These are phyloP conservation scores for Metschnikowia anglica DNA, from an alignment of 805 yeast species.

Conservation along the genomic window DNA sequence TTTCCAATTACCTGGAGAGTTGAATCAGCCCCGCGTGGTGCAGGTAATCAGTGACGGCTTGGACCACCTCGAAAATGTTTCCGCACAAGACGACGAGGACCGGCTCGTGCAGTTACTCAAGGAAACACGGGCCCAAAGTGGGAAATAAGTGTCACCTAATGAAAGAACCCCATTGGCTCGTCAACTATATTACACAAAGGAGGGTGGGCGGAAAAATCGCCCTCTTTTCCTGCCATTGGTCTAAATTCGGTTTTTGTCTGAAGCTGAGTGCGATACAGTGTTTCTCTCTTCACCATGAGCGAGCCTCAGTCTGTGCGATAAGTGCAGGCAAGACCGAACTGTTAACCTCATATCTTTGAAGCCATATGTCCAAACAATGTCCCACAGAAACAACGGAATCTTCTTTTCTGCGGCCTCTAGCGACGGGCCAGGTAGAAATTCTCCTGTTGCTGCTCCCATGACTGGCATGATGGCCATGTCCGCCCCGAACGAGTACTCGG, in stretches of 20 bases:
- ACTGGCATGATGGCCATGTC: constrained; percentile 8
- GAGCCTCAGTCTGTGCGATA: too few relatives aligned
- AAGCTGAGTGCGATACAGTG: too few relatives aligned
- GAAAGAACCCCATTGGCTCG: too few relatives aligned
- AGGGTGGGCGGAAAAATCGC: too few relatives aligned
- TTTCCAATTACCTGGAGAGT: constrained; percentile 39
- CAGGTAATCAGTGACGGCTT: constrained; percentile 45
- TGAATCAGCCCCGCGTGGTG: constrained; percentile 36
- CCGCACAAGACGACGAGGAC: constrained; percentile 12
- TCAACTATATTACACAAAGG: too few relatives aligned
- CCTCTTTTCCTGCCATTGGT: too few relatives aligned
- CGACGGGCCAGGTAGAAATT: background rate
- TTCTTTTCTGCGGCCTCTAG: constrained; percentile 4
- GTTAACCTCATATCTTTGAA: too few relatives aligned
- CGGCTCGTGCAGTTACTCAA: constrained; percentile 15
- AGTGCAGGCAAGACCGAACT: background rate
- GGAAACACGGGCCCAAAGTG: background rate
- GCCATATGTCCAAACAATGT: background rate
- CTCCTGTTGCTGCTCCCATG: background rate
- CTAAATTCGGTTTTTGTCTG: too few relatives aligned
- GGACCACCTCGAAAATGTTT: constrained; percentile 23
- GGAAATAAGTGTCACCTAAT: background rate
- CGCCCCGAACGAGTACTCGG: constrained; percentile 15
- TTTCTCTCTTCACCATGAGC: too few relatives aligned
- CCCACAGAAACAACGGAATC: constrained; percentile 1